Base-by-base conservation (phyloP, 192 early-diverging fungal genomes). In the Mycoemilia scoparia region DNA sequence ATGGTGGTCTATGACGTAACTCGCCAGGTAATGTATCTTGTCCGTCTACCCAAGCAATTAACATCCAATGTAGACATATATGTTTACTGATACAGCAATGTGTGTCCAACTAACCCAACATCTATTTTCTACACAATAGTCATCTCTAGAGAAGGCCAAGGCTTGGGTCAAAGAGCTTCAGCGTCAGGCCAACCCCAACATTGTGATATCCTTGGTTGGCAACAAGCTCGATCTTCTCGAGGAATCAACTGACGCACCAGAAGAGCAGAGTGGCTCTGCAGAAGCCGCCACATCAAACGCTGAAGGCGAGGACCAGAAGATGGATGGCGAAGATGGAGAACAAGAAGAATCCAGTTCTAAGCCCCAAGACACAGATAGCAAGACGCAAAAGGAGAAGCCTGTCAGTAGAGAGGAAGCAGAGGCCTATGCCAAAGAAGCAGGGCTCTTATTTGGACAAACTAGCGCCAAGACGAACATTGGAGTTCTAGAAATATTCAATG, bases 1-100 rank as follows among this genome's bases (percentile, higher is more conserved):
- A 74, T 95, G 3, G 86, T 97, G 24, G 93, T 86, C 5, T 97
- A 91, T 49, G 93, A 97, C 62, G 78, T 97, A 35, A 97, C 93
- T 2, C 47, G 46, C 19, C 41, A n/a, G n/a, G n/a, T n/a, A n/a
- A n/a, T 3, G 5, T 22, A 16, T 34, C 21, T 56, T 25, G 32
- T 43, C 46, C 0, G 52, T n/a, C 11, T 21, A 29, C 10, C 14
- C 25, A 25, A 19, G 12, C 36, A 69, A 36, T 57, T 27, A 60
- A 53, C 26, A 49, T 48, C 33, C 69, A 54, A 15, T 34, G 46
- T 57, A 55, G 19, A n/a, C 8, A 36, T 1, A 5, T 17, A 29
- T 7, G 27, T 23, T 35, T 38, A 24, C 14, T 22, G 12, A 13
- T 29, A 24, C 38, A 15, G 21, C 8, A 4, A 17, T 51, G 1